Conservation (phyloP, 2,329 filamentous ascomycete genomes). For the Ascochyta koolunga region DNA sequence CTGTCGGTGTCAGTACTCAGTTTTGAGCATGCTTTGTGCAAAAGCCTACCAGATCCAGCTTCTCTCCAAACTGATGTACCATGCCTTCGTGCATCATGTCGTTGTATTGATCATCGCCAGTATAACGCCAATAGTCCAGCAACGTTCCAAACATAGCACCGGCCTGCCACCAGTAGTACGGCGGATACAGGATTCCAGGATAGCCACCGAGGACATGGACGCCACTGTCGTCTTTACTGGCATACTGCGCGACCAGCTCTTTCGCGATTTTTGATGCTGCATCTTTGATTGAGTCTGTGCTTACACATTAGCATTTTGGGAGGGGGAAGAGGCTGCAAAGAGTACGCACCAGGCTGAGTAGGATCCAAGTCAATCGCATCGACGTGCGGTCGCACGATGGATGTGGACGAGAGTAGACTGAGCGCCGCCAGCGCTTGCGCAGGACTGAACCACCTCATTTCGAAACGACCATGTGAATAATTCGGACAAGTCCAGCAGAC, state of each 20-base stretch:
- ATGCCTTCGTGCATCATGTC: constrained; percentile 62
- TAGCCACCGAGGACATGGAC: constrained; percentile 50
- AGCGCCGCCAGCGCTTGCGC: constrained; percentile 35
- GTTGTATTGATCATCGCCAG: constrained; percentile 75
- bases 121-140: constrained; percentile 86
- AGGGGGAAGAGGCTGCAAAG: neutral
- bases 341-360: constrained; percentile 26
- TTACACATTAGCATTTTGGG: neutral
- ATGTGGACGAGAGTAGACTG: constrained; percentile 27
- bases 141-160: constrained; percentile 74
- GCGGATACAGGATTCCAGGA: constrained; percentile 51
- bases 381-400: constrained; percentile 24
- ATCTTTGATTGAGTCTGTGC: constrained; percentile 53
- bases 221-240: constrained; percentile 56
- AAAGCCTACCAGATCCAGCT: constrained; percentile 34
- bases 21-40: no score
- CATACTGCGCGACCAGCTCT: constrained; percentile 61
- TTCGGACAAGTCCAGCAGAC: constrained; percentile 4
- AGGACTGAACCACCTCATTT: constrained; percentile 38
- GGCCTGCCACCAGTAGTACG: constrained; percentile 72
- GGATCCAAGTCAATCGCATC: constrained; percentile 35
- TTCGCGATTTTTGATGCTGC: constrained; percentile 53
- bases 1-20: constrained; percentile 12
- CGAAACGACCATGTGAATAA: constrained; percentile 23
- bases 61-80: constrained; percentile 40